Evolutionary conservation across 306 rosid genomes (phyloP), one percentile per base, ranked within the genome.

Genomic region (Lupinus albus): DNA sequence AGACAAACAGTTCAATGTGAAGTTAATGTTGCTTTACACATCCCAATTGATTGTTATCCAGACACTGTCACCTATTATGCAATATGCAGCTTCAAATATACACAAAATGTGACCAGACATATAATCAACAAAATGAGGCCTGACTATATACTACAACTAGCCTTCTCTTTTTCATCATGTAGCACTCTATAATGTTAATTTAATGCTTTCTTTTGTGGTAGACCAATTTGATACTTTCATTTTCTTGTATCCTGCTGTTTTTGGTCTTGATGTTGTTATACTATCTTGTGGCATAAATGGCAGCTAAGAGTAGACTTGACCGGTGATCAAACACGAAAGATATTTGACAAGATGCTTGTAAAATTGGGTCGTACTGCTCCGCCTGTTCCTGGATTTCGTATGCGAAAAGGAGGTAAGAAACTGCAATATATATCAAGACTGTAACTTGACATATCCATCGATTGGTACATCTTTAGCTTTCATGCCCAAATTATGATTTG

Each of bases 321-420:
- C 35, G 96, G 92, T 50, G 84, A 74, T 58, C 92, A 89, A 77
- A 89, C 96, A 12, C 78, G 83, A 56, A 83, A 57, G 78, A 83
- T 87, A 61, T 92, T 85, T 65, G 90, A 85, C 53, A 67, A 47
- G 71, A 82, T 81, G 72, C 81, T 92, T 65, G 35, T 67, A 62
- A 79, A 81, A 71, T 87, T 92, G 73, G 91, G 86, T 32, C 83
- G 81, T 45, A 76, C 84, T 4, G 96, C 92, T 11, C 96, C 98
- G 4, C 95, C 95, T 0, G 80, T 87, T 71, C 96, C 96, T 0
- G 98, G 96, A 79, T 92, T 92, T 81, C 92, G 92, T 46, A 76
- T 75, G 74, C 85, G 74, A 71, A 92, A 92, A 76, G 96, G 98
- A 85, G 98, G 98, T 92, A 82, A 53, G 42, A 30, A 47, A 41